Evolutionary conservation across 257 asterid species (phyloP), one percentile per base, ranked within the genome.

Genomic region (Vinca minor): DNA sequence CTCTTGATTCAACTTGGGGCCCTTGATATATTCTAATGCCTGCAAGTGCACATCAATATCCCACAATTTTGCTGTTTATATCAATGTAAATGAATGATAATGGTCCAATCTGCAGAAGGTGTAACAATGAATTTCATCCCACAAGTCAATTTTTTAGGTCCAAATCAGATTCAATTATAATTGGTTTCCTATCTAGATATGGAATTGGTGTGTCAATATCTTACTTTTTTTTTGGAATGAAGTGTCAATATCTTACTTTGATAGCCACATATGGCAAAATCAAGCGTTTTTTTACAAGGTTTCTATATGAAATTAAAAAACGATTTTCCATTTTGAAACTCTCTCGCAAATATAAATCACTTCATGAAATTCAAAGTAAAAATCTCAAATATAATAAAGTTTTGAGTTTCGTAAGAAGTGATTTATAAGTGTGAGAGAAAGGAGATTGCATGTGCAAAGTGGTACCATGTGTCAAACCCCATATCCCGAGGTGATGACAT

Each of bases 61-160:
- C 72, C 63, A 74, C 71, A 59, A 21, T 48, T 62, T 35, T 59
- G 63, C 63, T 67, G n/a, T n/a, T n/a, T 62, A 42, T 35, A 62
- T 47, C 39, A 20, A 10, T 42, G 32, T 53, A 14, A 25, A 69
- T 64, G 68, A 60, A 29, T 59, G 28, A 55, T 42, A 42, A 53
- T 74, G 73, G 75, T 69, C 78, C 67, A 69, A 74, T 44, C 55
- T 25, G 4, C 15, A 49, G 21, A 64, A 63, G 39, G 38, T 9
- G 26, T 39, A 39, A 68, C 39, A 42, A 21, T 52, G 36, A 63
- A 52, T 73, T 36, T 53, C 55, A 45, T 41, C 50, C 57, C 34
- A n/a, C 41, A 21, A 34, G 69, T 34, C 39, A 34, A 55, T 66
- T 56, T 61, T 38, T 41, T 23, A 50, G 65, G 67, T 28, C 18